Percentiles rank a stretch among this genome's conserved stretches.
Evolutionary conservation across 768 basidiomycete species (phyloP).

Genomic region (Mycena sanguinolenta): DNA sequence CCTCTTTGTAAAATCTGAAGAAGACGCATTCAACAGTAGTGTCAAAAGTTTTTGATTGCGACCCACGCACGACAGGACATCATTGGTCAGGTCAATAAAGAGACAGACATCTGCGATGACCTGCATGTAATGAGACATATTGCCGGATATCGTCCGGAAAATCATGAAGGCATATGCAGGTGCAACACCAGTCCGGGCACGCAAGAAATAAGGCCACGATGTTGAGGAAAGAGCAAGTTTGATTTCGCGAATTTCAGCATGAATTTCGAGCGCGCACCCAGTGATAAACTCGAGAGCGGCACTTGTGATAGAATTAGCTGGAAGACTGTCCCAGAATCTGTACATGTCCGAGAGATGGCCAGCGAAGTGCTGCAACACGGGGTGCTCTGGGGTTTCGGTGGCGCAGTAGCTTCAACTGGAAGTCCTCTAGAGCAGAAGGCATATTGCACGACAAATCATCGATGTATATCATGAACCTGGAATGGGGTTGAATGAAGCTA

Average conservation of each 20-base stretch:
- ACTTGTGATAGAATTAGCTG: constrained; percentile 18
- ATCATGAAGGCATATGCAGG: constrained; percentile 20
- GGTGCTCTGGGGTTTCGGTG: constrained; percentile 9
- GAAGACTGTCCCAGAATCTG: constrained; percentile 14
- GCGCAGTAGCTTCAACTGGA: constrained; percentile 8
- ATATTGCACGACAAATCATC: constrained; percentile 13
- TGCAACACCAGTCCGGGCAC: constrained; percentile 22
- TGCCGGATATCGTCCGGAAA: constrained; percentile 12
- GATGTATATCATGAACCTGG: constrained; percentile 15
- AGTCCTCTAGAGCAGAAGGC: constrained; percentile 14
- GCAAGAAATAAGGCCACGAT: constrained; percentile 21
- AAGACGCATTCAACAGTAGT: background rate
- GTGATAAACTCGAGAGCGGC: constrained; percentile 24
- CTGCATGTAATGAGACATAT: constrained; percentile 23
- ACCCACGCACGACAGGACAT: constrained; percentile 27
- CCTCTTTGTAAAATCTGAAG: constrained; percentile 27
- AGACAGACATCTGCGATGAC: constrained; percentile 19
- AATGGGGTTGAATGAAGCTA: background rate
- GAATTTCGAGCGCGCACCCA: constrained; percentile 17
- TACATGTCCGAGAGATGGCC: constrained; percentile 12
- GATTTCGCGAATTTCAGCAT: constrained; percentile 16
- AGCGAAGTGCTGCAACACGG: constrained; percentile 11
- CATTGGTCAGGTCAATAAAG: constrained; percentile 23
- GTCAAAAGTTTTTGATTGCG: background rate
- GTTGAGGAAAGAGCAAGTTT: background rate